Evolutionary conservation across 176 grass and related monocot species (phyloP), one percentile per base, ranked within the genome.

Genomic region (Ensete ventricosum): DNA sequence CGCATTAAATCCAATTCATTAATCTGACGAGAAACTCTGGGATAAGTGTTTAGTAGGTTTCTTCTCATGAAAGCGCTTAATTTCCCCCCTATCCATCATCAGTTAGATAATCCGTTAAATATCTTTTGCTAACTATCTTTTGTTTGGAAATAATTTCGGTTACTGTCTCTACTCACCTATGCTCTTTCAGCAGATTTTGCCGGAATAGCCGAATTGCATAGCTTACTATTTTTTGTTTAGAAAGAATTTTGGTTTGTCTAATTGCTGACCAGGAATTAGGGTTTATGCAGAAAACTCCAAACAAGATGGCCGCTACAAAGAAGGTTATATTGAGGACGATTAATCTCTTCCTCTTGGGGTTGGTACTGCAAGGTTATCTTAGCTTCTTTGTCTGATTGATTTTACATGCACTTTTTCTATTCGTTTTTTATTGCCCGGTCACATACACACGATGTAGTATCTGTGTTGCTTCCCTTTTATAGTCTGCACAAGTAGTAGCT

Each of bases 271-370:
- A 64, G 25, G 69, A 67, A 78, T 50, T 67, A 60, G 52, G 71
- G 24, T 86, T 55, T 55, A 53, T 88, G 76, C 84, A 98, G 94
- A 91, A 85, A 91, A 87, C 55, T 70, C 67, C 94, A 73, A 91
- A 89, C 78, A 98, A 91, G 81, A 76, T 27, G 63, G 58, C 21
- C 50, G 84, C 94, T 73, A 80, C 88, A 67, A 93, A 91, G 77
- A 98, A 98, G 82, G 88, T 85, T 83, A 72, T 80, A 43, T 50
- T 74, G 43, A 91, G 94, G 88, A 85, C 90, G 72, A 68, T 82
- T 78, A 91, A 98, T 79, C 94, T 98, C 52, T 89, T 98, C 69
- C 55, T 93, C 71, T 74, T 98, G 84, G 94, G 94, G 43, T 60
- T 93, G 55, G 77, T 93, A 77, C 86, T 93, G 84, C 90, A 98